These are phyloP conservation scores for Plantago elongata DNA, from an alignment of 257 asterid genomes.

Conservation along the genomic window DNA sequence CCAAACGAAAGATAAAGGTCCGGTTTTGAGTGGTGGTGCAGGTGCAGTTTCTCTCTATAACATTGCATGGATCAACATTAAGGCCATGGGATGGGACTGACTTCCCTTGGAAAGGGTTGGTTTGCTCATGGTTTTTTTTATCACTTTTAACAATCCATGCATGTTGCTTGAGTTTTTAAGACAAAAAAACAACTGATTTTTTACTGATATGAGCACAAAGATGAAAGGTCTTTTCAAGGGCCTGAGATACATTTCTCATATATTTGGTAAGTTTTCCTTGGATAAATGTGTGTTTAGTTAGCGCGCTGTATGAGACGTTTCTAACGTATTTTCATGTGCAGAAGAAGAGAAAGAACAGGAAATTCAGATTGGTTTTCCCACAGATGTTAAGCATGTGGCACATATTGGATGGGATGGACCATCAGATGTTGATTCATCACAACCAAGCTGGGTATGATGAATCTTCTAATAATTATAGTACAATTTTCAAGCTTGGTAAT, in stretches of 20 bases:
- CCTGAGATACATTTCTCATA: constrained; percentile 88
- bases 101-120: constrained; percentile 33
- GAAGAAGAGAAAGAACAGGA: constrained; percentile 74
- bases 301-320: not conserved
- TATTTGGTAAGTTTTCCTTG: constrained; percentile 62
- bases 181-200: constrained; percentile 10
- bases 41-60: constrained; percentile 22
- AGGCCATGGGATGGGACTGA: constrained; percentile 47
- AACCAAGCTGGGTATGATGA: constrained; percentile 67
- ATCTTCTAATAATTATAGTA: not conserved
- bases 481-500: not conserved
- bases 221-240: constrained; percentile 92
- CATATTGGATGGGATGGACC: constrained; percentile 98
- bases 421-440: constrained; percentile 27
- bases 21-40: not conserved
- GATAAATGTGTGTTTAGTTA: not conserved
- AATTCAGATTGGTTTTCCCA: constrained; percentile 83
- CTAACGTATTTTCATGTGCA: constrained; percentile 19
- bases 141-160: constrained; percentile 21
- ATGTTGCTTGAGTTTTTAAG: constrained; percentile 9
- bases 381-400: constrained; percentile 98
- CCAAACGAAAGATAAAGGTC: not conserved
- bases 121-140: constrained; percentile 26
- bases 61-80: constrained; percentile 36
- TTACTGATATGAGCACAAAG: constrained; percentile 47